These are phyloP conservation scores for Colletotrichum sp. DNA, from an alignment of 2,329 filamentous ascomycete genomes.

Conservation along the genomic window DNA sequence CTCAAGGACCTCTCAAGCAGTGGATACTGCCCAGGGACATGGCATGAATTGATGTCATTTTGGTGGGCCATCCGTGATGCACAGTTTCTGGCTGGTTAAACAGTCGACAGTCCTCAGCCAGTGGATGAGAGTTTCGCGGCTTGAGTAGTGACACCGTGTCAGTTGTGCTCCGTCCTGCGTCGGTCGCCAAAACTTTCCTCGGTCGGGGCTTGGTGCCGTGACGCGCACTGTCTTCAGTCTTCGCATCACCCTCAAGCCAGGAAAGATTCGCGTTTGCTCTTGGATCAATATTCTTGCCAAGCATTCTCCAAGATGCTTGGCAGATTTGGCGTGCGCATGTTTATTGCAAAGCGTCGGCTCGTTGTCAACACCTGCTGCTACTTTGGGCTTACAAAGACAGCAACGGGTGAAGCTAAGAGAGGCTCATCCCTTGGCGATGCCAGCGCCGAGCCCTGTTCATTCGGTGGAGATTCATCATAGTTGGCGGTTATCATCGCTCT, in stretches of 20 bases:
- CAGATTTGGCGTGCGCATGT: conserved; percentile 1
- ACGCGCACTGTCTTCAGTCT: background rate
- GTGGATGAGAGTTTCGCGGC: background rate
- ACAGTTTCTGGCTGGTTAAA: background rate
- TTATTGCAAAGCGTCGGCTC: background rate
- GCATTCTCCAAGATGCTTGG: background rate
- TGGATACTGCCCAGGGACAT: background rate
- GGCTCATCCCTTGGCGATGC: conserved; percentile 9
- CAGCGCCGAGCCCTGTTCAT: background rate
- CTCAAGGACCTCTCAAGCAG: background rate
- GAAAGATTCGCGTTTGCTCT: background rate
- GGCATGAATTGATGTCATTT: background rate
- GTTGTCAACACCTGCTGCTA: background rate
- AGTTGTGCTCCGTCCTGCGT: background rate
- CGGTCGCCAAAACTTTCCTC: background rate
- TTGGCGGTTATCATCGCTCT: background rate
- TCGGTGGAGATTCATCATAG: background rate
- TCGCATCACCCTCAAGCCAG: background rate
- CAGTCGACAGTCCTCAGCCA: background rate
- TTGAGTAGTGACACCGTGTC: background rate
- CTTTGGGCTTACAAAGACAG: background rate
- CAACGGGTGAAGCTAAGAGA: background rate
- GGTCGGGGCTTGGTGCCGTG: background rate
- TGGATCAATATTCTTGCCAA: background rate
- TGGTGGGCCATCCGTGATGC: background rate